These are phyloP conservation scores for Glonium stellatum DNA, from an alignment of 495 filamentous ascomycete genomes.

Conservation along the genomic window DNA sequence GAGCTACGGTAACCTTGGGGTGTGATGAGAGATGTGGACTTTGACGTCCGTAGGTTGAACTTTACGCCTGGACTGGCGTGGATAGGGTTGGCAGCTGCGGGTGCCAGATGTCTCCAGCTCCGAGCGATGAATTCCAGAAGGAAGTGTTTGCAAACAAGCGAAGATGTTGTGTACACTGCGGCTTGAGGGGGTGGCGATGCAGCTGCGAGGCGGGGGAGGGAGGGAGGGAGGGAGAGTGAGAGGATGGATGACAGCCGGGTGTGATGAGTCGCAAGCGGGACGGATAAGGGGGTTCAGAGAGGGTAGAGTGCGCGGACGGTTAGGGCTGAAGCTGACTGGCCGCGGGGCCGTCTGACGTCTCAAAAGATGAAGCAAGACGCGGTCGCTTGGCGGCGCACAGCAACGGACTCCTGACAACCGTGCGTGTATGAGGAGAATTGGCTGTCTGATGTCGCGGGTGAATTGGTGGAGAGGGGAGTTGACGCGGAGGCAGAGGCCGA, in stretches of 20 bases:
- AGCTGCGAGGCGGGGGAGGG: constrained; percentile 12
- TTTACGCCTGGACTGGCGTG: background rate
- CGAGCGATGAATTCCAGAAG: too few species aligned
- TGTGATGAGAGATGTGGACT: constrained; percentile 20
- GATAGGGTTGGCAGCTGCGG: too few species aligned
- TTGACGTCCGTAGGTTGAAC: constrained; percentile 13
- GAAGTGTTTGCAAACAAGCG: too few species aligned
- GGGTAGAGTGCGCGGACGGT: background rate
- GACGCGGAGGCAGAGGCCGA: background rate
- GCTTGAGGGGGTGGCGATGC: background rate
- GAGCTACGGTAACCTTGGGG: constrained; percentile 24
- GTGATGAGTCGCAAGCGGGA: background rate
- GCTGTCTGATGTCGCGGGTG: background rate
- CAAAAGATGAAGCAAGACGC: background rate
- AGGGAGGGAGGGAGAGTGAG: too few species aligned
- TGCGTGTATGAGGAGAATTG: background rate
- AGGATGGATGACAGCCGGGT: background rate
- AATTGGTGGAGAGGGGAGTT: background rate
- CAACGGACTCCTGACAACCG: background rate
- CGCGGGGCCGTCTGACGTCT: background rate
- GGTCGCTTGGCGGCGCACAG: background rate
- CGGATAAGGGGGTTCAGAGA: background rate
- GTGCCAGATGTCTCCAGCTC: too few species aligned
- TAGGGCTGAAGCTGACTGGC: background rate
- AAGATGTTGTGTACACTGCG: too few species aligned